Percentiles rank a stretch among this genome's conserved stretches.
Evolutionary conservation across 2,329 filamentous ascomycete genomes (phyloP).

Genomic region (Sclerotinia nivalis): DNA sequence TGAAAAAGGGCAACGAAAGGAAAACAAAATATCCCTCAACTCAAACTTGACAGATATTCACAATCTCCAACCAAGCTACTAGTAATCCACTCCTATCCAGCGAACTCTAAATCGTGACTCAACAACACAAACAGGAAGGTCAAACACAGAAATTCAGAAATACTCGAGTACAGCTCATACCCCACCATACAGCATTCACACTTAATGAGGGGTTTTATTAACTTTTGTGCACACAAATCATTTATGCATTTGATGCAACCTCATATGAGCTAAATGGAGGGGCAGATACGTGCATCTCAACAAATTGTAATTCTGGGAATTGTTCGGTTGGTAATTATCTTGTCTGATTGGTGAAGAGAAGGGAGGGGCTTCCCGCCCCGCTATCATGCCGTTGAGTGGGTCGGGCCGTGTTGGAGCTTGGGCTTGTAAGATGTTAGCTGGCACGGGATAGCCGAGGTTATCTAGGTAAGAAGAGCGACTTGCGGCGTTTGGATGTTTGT

Average conservation of each 20-base stretch:
- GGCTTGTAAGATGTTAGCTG: background rate
- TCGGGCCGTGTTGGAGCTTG: conserved; percentile 8
- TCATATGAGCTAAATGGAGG: background rate
- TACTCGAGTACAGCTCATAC: too few species aligned
- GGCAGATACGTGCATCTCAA: background rate
- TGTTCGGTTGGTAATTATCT: background rate
- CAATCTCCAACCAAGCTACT: background rate
- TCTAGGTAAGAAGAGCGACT: background rate
- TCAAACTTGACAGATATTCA: background rate
- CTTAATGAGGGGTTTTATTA: conserved; percentile 2
- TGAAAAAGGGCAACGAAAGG: too few species aligned
- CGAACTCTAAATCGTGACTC: conserved; percentile 2
- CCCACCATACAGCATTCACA: too few species aligned
- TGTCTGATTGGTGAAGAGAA: background rate
- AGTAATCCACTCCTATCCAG: background rate
- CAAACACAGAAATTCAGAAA: background rate
- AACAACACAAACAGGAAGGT: conserved; percentile 7
- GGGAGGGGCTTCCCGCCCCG: background rate
- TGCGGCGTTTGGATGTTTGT: too few species aligned
- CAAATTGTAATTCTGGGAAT: background rate
- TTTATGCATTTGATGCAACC: background rate
- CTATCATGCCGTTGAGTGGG: background rate
- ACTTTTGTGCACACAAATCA: background rate
- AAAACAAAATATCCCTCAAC: background rate
- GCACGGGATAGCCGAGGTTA: background rate